Conservation (phyloP, 2,329 filamentous ascomycete genomes). For the Talaromyces sp. region DNA sequence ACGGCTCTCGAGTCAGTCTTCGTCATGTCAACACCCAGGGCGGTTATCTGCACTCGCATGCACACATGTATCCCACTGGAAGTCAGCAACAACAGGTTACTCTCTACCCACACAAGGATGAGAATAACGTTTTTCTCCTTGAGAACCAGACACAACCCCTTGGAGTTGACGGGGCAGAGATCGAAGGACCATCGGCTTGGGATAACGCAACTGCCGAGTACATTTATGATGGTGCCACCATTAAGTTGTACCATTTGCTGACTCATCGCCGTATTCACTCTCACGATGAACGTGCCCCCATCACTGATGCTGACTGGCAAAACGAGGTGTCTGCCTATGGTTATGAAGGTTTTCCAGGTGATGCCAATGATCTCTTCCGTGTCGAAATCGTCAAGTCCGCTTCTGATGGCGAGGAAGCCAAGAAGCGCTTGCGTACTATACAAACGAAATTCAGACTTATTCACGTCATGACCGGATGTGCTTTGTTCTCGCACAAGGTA, state of each 20-base stretch:
- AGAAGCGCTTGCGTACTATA: constrained; percentile 83
- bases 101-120: constrained; percentile 96
- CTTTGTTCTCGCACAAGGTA: constrained; percentile 96
- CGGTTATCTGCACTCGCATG: constrained; percentile 93
- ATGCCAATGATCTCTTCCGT: constrained; percentile 93
- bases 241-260: constrained; percentile 76
- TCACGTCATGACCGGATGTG: constrained; percentile 94
- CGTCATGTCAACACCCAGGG: constrained; percentile 97
- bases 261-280: constrained; percentile 91
- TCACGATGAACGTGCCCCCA: constrained; percentile 78
- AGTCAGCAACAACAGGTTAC: constrained; percentile 99
- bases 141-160: constrained; percentile 96
- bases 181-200: constrained; percentile 81
- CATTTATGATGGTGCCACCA: constrained; percentile 71
- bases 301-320: constrained; percentile 88
- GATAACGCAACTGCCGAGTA: constrained; percentile 63
- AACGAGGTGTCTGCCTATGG: constrained; percentile 96
- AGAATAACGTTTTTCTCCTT: constrained; percentile 90
- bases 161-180: constrained; percentile 62
- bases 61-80: constrained; percentile 93
- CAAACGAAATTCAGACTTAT: constrained; percentile 94
- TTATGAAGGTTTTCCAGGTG: constrained; percentile 92
- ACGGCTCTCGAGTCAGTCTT: constrained; percentile 78
- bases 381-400: constrained; percentile 90
- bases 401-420: constrained; percentile 72